A percentile compares a stretch with the other conserved stretches of the same genome.
Evolutionary conservation across 1,284 basidiomycete species (phyloP).

Genomic region (Porogramme epimiltina): DNA sequence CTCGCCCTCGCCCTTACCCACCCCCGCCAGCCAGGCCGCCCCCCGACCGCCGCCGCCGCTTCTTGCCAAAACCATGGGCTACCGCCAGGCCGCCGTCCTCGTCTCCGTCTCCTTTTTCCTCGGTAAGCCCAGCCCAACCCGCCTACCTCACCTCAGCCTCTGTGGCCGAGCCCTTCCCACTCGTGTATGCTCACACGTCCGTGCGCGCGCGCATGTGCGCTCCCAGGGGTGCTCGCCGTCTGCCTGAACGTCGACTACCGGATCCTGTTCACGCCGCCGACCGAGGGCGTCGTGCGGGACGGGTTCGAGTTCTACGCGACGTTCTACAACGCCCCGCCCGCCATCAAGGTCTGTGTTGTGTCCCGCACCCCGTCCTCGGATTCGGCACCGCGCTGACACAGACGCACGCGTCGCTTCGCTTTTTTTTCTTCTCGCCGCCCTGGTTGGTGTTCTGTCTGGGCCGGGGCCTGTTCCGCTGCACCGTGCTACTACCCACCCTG

Average conservation of each 20-base stretch:
- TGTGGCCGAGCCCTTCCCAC: too few relatives aligned
- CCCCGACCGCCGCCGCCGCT: not conserved
- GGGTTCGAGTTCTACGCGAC: constrained; percentile 87
- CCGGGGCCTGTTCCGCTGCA: not conserved
- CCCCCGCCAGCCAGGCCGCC: not conserved
- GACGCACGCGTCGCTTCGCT: not conserved
- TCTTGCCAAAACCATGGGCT: constrained; percentile 62
- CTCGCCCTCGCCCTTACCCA: not conserved
- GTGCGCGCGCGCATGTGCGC: not conserved
- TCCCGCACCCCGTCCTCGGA: too few relatives aligned
- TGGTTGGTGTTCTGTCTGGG: not conserved
- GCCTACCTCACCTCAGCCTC: not conserved
- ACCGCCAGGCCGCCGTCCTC: constrained; percentile 82
- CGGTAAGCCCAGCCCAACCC: constrained; percentile 28
- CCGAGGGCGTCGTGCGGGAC: constrained; percentile 66
- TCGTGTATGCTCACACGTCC: constrained; percentile 4
- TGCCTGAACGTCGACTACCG: constrained; percentile 87
- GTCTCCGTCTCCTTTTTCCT: constrained; percentile 85
- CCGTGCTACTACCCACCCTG: not conserved
- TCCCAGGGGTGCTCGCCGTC: constrained; percentile 81
- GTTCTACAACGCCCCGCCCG: constrained; percentile 88
- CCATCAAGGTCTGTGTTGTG: constrained; percentile 72
- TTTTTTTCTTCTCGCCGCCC: not conserved
- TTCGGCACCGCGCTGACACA: not conserved
- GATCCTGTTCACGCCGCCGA: constrained; percentile 68